Percentiles rank a stretch among this genome's conserved stretches.
phyloP scores from a whole-genome alignment of 352 stramenopile species.

The Globisporangium recalcitrans region DNA sequence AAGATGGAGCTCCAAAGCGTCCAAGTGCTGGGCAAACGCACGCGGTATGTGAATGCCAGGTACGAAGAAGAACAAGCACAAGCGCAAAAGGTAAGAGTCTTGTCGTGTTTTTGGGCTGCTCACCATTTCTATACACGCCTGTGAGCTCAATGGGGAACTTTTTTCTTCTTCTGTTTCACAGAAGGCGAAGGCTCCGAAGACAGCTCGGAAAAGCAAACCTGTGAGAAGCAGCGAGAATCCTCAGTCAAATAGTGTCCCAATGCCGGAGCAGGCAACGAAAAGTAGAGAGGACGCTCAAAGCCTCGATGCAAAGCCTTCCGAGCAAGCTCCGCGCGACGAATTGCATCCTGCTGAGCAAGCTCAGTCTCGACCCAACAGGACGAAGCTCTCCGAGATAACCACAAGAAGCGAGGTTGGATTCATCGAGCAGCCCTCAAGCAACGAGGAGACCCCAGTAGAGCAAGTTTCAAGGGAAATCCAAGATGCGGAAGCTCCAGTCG shows the following conservation, averaged over 20 bases:
- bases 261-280: background rate
- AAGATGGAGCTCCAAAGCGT: slow-evolving; percentile 42
- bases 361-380: background rate
- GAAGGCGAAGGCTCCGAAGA: slow-evolving; percentile 1
- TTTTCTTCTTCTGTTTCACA: background rate
- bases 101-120: background rate
- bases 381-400: background rate
- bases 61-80: slow-evolving; percentile 10
- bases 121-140: background rate
- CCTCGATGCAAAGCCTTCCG: background rate
- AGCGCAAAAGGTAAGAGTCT: background rate
- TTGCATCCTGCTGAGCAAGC: background rate
- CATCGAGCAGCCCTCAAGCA: background rate
- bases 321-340: background rate
- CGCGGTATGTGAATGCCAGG: slow-evolving; percentile 37
- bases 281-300: background rate
- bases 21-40: slow-evolving; percentile 44
- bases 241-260: background rate
- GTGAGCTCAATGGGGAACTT: background rate
- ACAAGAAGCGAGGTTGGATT: background rate
- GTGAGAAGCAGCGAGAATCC: background rate
- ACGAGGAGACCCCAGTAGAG: background rate
- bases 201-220: background rate
- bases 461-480: background rate
- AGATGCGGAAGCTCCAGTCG: too few relatives aligned